Percentiles rank a stretch among this genome's conserved stretches.
phyloP scores from a whole-genome alignment of 345 rosid species.

The sweet orange (Citrus sinensis) region DNA sequence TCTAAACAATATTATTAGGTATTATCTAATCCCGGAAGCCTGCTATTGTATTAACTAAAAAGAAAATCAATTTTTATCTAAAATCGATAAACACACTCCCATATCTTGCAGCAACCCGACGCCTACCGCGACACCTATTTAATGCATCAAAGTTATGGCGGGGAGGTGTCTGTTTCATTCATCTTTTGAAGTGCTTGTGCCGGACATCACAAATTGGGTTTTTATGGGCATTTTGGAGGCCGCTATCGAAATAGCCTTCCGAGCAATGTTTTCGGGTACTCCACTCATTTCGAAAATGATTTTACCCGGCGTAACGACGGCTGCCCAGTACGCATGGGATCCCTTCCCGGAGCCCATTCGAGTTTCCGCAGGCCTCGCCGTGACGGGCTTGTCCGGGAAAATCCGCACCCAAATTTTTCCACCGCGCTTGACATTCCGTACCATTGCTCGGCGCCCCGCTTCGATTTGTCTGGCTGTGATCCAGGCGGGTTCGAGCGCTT shows the following conservation, averaged over 20 bases:
- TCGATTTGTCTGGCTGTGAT: not conserved
- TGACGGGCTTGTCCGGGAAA: not conserved
- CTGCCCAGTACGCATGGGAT: conserved; percentile 16
- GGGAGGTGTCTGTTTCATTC: too few species aligned
- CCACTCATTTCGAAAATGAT: conserved; percentile 10
- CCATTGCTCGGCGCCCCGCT: not conserved
- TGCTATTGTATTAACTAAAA: too few species aligned
- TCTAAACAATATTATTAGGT: too few species aligned
- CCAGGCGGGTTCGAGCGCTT: not conserved
- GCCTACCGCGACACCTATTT: too few species aligned
- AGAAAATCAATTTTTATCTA: too few species aligned
- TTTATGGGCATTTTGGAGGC: not conserved
- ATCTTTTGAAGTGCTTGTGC: too few species aligned
- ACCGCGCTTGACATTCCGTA: not conserved
- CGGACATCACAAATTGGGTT: not conserved
- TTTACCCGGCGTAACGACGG: conserved; percentile 10
- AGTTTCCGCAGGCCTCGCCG: conserved; percentile 3
- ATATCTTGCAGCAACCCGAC: too few species aligned
- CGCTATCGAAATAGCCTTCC: not conserved
- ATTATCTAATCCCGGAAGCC: too few species aligned
- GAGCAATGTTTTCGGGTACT: not conserved
- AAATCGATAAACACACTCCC: too few species aligned
- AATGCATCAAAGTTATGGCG: too few species aligned
- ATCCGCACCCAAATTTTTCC: not conserved
- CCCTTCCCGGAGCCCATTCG: conserved; percentile 9